Percentiles rank a stretch among this genome's conserved stretches.
phyloP scores from a whole-genome alignment of 352 stramenopile species.

The Globisporangium echinulatum region DNA sequence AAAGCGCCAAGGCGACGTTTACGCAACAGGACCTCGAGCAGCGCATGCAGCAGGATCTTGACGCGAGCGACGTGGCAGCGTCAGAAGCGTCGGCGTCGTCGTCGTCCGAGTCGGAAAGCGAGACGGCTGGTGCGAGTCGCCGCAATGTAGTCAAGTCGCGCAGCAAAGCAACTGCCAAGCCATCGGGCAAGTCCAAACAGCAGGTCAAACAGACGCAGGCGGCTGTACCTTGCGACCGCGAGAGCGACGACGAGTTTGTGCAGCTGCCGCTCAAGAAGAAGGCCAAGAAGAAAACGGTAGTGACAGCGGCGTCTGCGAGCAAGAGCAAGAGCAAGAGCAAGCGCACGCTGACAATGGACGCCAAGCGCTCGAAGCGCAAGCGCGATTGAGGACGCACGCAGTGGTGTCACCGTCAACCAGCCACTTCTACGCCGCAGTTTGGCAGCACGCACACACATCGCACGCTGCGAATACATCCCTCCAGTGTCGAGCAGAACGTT shows the following conservation, averaged over 20 bases:
- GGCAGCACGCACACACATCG: too few relatives aligned
- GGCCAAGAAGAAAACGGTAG: slow-evolving; percentile 20
- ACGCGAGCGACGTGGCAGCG: slow-evolving; percentile 3
- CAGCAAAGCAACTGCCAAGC: slow-evolving; percentile 3
- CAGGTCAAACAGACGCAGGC: slow-evolving; percentile 6
- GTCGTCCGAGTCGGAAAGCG: slow-evolving; percentile 10
- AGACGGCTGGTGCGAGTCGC: slow-evolving; percentile 2
- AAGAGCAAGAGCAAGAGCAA: background rate
- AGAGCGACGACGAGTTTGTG: slow-evolving; percentile 17
- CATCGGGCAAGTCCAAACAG: slow-evolving; percentile 6
- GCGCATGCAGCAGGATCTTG: slow-evolving; percentile 59
- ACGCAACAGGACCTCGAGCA: slow-evolving; percentile 56
- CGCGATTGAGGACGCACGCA: slow-evolving; percentile 10
- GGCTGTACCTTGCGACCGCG: background rate
- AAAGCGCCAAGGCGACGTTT: slow-evolving; percentile 10
- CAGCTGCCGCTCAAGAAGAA: slow-evolving; percentile 49
- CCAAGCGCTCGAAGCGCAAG: slow-evolving; percentile 30
- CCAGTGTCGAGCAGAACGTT: too few relatives aligned
- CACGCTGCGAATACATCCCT: too few relatives aligned
- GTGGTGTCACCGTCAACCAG: too few relatives aligned
- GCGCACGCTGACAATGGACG: background rate
- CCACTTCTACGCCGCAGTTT: too few relatives aligned
- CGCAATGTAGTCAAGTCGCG: background rate
- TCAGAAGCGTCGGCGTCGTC: slow-evolving; percentile 6
- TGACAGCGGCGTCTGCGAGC: slow-evolving; percentile 3